phyloP scores from a whole-genome alignment of 2,329 filamentous ascomycete genomes.

The Macroventuria anomochaeta region DNA sequence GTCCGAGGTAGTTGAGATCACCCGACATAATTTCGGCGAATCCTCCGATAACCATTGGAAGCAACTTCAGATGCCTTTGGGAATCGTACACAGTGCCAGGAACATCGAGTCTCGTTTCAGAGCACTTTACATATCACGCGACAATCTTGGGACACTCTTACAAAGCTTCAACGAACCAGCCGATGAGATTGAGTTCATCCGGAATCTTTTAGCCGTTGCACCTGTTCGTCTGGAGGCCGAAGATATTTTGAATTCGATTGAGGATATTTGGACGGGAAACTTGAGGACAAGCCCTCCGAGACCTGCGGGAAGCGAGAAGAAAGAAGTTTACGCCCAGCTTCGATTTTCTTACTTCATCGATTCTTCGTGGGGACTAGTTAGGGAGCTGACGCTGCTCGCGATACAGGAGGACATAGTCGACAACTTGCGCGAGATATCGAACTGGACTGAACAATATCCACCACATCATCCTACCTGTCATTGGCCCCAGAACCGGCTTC shows the following conservation, averaged over 20 bases:
- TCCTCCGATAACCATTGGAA: background rate
- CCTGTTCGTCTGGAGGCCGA: background rate
- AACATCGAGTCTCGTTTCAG: background rate
- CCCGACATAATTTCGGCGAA: background rate
- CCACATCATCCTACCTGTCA: background rate
- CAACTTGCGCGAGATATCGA: background rate
- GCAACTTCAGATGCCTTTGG: background rate
- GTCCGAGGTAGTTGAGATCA: background rate
- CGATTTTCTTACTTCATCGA: background rate
- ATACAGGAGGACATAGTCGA: background rate
- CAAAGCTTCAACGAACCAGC: background rate
- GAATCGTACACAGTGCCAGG: background rate
- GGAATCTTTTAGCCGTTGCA: background rate
- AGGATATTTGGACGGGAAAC: background rate
- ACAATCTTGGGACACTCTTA: background rate
- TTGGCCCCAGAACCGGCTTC: background rate
- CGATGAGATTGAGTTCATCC: background rate
- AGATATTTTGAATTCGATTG: background rate
- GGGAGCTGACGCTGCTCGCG: background rate
- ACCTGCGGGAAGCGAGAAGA: background rate
- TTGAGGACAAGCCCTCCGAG: background rate
- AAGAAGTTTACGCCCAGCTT: background rate
- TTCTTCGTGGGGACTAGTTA: background rate
- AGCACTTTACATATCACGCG: background rate
- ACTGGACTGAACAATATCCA: background rate